phyloP scores from a whole-genome alignment of 257 asterid genomes.

The Forsythia suspensa region DNA sequence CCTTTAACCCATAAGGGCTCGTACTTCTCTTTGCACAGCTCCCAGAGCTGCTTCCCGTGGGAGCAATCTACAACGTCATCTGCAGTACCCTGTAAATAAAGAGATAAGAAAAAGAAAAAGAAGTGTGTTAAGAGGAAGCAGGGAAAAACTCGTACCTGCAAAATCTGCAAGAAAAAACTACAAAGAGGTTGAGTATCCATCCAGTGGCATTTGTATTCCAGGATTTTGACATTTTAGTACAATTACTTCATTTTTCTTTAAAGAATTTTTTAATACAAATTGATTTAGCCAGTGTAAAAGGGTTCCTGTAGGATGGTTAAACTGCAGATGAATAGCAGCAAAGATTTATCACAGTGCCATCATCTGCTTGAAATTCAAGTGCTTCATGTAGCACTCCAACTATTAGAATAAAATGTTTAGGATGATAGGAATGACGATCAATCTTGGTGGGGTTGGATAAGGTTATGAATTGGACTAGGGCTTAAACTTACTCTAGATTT shows the following conservation, averaged over 20 bases:
- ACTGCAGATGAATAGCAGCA: background rate
- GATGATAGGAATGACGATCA: background rate
- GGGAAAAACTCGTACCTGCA: background rate
- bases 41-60: constrained; percentile 94
- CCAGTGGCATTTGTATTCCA: background rate
- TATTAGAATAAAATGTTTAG: background rate
- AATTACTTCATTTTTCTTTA: background rate
- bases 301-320: background rate
- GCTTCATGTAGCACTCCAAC: background rate
- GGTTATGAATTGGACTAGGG: background rate
- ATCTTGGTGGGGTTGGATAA: background rate
- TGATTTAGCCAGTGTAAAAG: background rate
- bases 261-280: background rate
- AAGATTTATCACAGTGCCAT: background rate
- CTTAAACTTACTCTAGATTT: background rate
- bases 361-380: background rate
- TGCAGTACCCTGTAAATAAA: constrained; percentile 67
- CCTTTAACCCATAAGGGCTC: constrained; percentile 94
- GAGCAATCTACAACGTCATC: constrained; percentile 92
- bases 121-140: background rate
- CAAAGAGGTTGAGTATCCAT: background rate
- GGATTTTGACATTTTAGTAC: background rate
- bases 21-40: constrained; percentile 82
- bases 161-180: background rate
- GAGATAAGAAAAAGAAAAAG: background rate